Conservation (phyloP, 2,329 filamentous ascomycete species). For the Berkeleyomyces basicola region DNA sequence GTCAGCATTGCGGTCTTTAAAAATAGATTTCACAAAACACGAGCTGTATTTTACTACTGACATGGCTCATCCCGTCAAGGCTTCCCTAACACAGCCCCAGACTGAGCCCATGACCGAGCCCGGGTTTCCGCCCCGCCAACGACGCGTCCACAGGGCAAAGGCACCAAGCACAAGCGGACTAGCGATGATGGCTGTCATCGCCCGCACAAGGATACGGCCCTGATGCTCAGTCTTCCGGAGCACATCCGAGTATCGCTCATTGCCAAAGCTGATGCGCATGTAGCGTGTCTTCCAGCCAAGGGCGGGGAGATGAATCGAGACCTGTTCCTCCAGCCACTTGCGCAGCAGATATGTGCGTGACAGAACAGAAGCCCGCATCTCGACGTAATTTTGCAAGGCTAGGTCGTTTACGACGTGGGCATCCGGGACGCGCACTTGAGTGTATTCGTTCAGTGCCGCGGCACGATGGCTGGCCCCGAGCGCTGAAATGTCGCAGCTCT, state of each 20-base stretch:
- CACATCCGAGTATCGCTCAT: slow-evolving; percentile 78
- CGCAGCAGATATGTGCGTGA: slow-evolving; percentile 61
- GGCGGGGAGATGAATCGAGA: slow-evolving; percentile 58
- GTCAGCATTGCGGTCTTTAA: too few species aligned
- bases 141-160: slow-evolving; percentile 4
- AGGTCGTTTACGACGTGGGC: slow-evolving; percentile 85
- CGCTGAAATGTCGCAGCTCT: slow-evolving; percentile 21
- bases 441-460: slow-evolving; percentile 60
- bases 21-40: too few species aligned
- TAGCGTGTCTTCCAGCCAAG: slow-evolving; percentile 90
- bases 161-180: slow-evolving; percentile 9
- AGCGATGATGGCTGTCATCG: not conserved
- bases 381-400: slow-evolving; percentile 76
- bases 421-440: slow-evolving; percentile 54
- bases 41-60: too few species aligned
- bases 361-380: slow-evolving; percentile 80
- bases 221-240: slow-evolving; percentile 53
- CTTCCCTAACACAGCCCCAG: not conserved
- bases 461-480: slow-evolving; percentile 39
- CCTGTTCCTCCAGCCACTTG: slow-evolving; percentile 71
- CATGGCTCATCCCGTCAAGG: too few species aligned
- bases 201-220: slow-evolving; percentile 34
- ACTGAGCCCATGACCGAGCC: not conserved
- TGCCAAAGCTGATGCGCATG: slow-evolving; percentile 79
- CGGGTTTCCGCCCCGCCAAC: not conserved